Base-by-base conservation (phyloP, 192 early-diverging fungal genomes). In the Podochytrium sp. region DNA sequence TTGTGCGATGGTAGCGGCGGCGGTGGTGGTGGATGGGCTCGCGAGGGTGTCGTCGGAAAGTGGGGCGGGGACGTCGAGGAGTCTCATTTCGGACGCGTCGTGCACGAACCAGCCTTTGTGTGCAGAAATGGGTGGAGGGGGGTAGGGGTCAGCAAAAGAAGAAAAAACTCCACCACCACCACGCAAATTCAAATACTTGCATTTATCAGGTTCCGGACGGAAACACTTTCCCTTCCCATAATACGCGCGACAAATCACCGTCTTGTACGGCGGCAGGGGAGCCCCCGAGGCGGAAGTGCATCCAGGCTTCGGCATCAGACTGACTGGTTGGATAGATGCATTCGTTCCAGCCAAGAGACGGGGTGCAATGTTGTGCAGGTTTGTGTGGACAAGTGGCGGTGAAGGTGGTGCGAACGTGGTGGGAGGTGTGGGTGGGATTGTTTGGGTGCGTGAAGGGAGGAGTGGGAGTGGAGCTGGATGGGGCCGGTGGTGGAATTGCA, bases 101-200 rank as follows among this genome's bases (percentile, higher is more conserved):
- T 69, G 66, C 2, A 69, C 66, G 20, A 69, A 69, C 66, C 66
- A 69, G 35, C 63, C 63, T 65, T n/a, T n/a, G n/a, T n/a, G n/a
- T n/a, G n/a, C n/a, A n/a, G n/a, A n/a, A n/a, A n/a, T n/a, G n/a
- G n/a, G n/a, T n/a, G n/a, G n/a, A n/a, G n/a, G n/a, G n/a, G n/a
- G n/a, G n/a, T n/a, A n/a, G 63, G 2, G 20, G 38, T 1, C 16
- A 38, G 27, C 37, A 37, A 30, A 4, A 23, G n/a, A 33, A 39
- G 14, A 37, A 33, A 27, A 39, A 65, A 65, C 25, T 55, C 1
- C 7, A 6, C 23, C 12, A 10, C 1, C n/a, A n/a, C n/a, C n/a
- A n/a, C n/a, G n/a, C n/a, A n/a, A n/a, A 7, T 62, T 12, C 30
- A 3, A 10, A 18, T n/a, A 30, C 50, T 57, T 25, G 40, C 70